Base-by-base conservation (phyloP, 2,329 filamentous ascomycete genomes). In the Ophiosphaerella herpotricha region DNA sequence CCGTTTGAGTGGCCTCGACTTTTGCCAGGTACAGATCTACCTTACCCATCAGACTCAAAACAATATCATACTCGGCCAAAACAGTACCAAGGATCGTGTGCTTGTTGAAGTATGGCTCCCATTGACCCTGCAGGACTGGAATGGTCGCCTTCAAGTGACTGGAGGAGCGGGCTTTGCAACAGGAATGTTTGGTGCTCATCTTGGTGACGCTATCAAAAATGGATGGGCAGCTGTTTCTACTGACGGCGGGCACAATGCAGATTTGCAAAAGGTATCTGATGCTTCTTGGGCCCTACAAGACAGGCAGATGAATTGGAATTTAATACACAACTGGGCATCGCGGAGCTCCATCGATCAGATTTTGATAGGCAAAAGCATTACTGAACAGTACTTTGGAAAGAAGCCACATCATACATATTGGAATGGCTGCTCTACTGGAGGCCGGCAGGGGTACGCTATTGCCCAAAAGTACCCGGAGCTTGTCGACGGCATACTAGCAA, bases 281-380 rank as follows among this genome's bases (percentile, higher is more conserved):
- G 53, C 42, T 14, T 58, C 56, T 2, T 71, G 66, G 64, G 50
- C 51, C 3, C 41, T 70, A 39, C 16, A 29, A 13, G 29, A n/a
- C 24, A 31, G 13, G 6, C 16, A 18, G 12, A 46, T 72, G 3
- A 60, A 73, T 16, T 67, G 66, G 61, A 46, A 62, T 26, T 43
- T 67, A 3, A 40, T 78, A 5, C 60, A 72, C 9, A 73, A 77
- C 43, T 73, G 75, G 18, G 74, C 70, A 0, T 71, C 66, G 0
- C 58, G 68, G 0, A 69, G 72, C n/a, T 33, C 76, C 8, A 61
- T 71, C 4, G 76, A 78, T 21, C 53, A 64, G 39, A 58, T 68
- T 12, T 32, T 57, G 23, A 57, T 77, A 8, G 72, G 67, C 7
- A 76, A 76, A 51, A 52, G 43, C 21, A 55, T 70, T 21, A 63